phyloP scores from a whole-genome alignment of 139 green algal genomes.

The Haematococcus lacustris region DNA sequence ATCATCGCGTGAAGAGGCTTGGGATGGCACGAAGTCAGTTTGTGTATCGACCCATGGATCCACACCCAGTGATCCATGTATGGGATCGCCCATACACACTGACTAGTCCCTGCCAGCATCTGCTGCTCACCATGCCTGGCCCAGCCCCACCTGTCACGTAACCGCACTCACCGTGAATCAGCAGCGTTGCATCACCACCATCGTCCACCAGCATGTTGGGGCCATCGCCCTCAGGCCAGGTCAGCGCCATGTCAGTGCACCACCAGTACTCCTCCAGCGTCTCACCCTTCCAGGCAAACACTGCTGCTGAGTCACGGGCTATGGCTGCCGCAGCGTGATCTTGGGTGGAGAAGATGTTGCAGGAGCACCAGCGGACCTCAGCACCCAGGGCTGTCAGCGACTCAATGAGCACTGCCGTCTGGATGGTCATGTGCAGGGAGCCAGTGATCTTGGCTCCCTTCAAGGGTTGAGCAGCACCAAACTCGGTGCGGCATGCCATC shows the following conservation, averaged over 20 bases:
- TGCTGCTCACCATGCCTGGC: background rate
- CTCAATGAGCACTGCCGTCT: constrained; percentile 99
- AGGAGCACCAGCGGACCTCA: constrained; percentile 97
- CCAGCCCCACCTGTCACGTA: constrained; percentile 79
- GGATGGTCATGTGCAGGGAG: constrained; percentile 99
- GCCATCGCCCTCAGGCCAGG: constrained; percentile 78
- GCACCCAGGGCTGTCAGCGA: constrained; percentile 91
- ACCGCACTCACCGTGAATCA: constrained; percentile 98
- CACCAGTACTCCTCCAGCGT: constrained; percentile 99
- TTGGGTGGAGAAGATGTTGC: constrained; percentile 99
- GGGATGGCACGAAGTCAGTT: too few relatives aligned
- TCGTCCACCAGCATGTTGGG: constrained; percentile 97
- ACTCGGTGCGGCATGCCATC: constrained; percentile 91
- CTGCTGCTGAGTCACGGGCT: constrained; percentile 86
- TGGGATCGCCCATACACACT: too few relatives aligned
- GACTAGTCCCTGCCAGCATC: too few relatives aligned
- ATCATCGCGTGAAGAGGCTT: too few relatives aligned
- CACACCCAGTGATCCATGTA: too few relatives aligned
- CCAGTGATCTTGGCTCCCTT: constrained; percentile 90
- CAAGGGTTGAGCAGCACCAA: constrained; percentile 85
- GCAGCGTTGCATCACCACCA: constrained; percentile 95
- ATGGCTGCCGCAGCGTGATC: constrained; percentile 97
- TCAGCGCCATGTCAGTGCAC: constrained; percentile 94
- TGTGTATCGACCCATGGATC: too few relatives aligned
- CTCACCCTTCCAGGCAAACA: constrained; percentile 99